Evolutionary conservation across 805 yeast genomes (phyloP).

Genomic region (Zygosaccharomyces bailii): DNA sequence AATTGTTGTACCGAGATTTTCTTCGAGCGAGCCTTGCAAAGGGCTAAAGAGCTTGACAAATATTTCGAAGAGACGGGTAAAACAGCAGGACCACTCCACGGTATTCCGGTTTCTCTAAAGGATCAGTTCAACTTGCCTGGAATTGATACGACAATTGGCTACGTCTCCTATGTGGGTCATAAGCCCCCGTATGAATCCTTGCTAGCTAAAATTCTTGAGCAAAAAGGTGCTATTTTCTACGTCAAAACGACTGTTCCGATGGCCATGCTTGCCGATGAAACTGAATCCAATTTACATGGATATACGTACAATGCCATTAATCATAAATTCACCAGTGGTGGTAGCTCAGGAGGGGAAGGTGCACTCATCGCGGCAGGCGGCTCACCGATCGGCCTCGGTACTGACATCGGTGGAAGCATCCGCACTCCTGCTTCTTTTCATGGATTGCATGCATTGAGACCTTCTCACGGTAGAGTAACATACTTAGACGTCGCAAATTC

Average conservation of each 20-base stretch:
- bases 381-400: constrained; percentile 56
- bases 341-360: constrained; percentile 65
- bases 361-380: constrained; percentile 50
- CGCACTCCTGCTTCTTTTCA: constrained; percentile 58
- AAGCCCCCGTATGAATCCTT: constrained; percentile 22
- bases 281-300: constrained; percentile 53
- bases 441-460: constrained; percentile 38
- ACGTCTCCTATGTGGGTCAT: constrained; percentile 16
- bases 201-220: constrained; percentile 21
- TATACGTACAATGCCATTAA: constrained; percentile 51
- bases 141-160: constrained; percentile 26
- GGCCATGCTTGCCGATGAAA: constrained; percentile 58
- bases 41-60: constrained; percentile 52
- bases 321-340: constrained; percentile 51
- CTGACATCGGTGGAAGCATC: constrained; percentile 64
- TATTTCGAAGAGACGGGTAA: constrained; percentile 41
- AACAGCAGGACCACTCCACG: constrained; percentile 58
- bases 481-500: constrained; percentile 39
- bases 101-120: constrained; percentile 61
- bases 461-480: constrained; percentile 25
- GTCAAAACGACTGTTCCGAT: constrained; percentile 62
- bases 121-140: constrained; percentile 34
- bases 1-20: constrained; percentile 39
- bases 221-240: constrained; percentile 53
- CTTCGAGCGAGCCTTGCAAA: constrained; percentile 51